A percentile compares a stretch with the other conserved stretches of the same genome.
These are phyloP conservation scores for Myriosclerotinia duriaeana DNA, from an alignment of 2,329 filamentous ascomycete genomes.

Conservation along the genomic window DNA sequence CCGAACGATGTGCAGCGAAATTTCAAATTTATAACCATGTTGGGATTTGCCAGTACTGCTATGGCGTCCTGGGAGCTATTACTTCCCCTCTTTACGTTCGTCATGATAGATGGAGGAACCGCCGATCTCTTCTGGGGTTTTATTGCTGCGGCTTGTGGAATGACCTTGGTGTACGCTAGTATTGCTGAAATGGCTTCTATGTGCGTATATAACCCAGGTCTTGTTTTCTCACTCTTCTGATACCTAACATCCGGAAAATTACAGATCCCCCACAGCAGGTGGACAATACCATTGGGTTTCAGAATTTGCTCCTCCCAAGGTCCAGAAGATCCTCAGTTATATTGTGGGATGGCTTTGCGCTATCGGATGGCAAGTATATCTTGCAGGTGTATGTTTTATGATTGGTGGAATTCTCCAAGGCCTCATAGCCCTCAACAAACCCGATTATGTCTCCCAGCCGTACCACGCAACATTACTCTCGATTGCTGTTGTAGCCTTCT, in stretches of 20 bases:
- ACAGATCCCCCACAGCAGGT: constrained; percentile 52
- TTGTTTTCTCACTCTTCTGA: not conserved
- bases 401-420: constrained; percentile 48
- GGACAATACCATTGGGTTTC: constrained; percentile 60
- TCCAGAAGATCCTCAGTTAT: constrained; percentile 56
- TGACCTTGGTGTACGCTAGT: constrained; percentile 31
- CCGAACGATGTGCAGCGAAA: constrained; percentile 36
- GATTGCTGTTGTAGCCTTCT: constrained; percentile 45
- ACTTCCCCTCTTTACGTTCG: constrained; percentile 34
- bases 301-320: constrained; percentile 49
- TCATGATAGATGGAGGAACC: constrained; percentile 26
- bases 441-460: constrained; percentile 40
- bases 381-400: constrained; percentile 44
- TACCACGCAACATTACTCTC: constrained; percentile 48
- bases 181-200: constrained; percentile 37
- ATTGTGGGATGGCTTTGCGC: constrained; percentile 49
- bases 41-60: constrained; percentile 46
- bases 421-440: constrained; percentile 41
- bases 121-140: constrained; percentile 45
- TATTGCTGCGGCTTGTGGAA: constrained; percentile 33
- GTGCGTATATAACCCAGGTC: constrained; percentile 21
- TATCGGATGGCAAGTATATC: constrained; percentile 48
- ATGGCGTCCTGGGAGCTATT: constrained; percentile 47
- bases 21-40: constrained; percentile 45
- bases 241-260: not conserved